A percentile compares a stretch with the other conserved stretches of the same genome.
phyloP scores from a whole-genome alignment of 2,329 filamentous ascomycete species.

The Penicillium sp. region DNA sequence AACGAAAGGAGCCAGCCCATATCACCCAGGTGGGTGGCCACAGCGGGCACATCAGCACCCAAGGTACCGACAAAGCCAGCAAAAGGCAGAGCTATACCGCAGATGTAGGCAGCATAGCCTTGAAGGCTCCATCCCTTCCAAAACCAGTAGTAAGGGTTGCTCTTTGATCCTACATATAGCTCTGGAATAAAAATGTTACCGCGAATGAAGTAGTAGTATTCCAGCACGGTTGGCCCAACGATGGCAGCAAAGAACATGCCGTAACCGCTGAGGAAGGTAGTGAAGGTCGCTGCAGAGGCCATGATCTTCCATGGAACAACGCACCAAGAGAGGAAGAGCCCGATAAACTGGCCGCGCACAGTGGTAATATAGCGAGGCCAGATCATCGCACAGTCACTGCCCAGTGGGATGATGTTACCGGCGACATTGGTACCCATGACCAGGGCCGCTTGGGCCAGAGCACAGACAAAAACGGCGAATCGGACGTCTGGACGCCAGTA shows the following conservation, averaged over 20 bases:
- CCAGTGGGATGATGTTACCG: constrained; percentile 48
- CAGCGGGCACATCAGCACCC: too few species aligned
- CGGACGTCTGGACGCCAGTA: constrained; percentile 31
- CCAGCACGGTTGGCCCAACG: constrained; percentile 35
- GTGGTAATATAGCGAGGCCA: constrained; percentile 55
- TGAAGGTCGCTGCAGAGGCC: constrained; percentile 42
- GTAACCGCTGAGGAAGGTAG: constrained; percentile 46
- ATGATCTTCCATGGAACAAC: constrained; percentile 53
- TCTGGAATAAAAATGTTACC: constrained; percentile 41
- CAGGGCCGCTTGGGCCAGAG: constrained; percentile 41
- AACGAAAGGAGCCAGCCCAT: too few species aligned
- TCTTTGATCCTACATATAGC: constrained; percentile 25
- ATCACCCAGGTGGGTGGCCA: too few species aligned
- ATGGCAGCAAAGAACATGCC: constrained; percentile 42
- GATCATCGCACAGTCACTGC: constrained; percentile 54
- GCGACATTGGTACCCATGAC: constrained; percentile 46
- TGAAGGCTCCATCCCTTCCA: not conserved
- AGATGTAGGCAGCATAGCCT: not conserved
- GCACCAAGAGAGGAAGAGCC: constrained; percentile 39
- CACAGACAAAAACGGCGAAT: constrained; percentile 46
- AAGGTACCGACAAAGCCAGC: not conserved
- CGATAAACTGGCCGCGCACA: constrained; percentile 48
- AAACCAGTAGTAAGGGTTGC: not conserved
- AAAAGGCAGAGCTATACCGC: too few species aligned
- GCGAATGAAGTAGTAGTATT: constrained; percentile 35